Evolutionary conservation across 768 basidiomycete species (phyloP).

Genomic region (Pleurotus giganteus): DNA sequence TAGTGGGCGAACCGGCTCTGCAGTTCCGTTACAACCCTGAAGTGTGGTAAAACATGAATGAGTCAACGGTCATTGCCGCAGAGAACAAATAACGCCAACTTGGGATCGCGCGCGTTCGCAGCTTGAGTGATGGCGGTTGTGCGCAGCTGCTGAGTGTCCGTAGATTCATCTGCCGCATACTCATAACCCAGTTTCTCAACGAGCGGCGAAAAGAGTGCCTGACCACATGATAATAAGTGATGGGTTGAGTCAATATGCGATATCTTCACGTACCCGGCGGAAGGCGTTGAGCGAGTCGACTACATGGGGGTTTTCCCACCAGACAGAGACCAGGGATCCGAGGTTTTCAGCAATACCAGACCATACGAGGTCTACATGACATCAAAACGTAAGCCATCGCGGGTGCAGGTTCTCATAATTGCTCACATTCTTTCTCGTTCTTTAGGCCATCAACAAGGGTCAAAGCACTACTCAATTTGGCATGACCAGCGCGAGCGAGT

Average conservation of each 20-base stretch:
- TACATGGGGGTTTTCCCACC: constrained; percentile 77
- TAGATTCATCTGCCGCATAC: constrained; percentile 59
- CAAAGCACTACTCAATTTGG: constrained; percentile 74
- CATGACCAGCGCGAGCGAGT: constrained; percentile 78
- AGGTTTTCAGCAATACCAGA: constrained; percentile 62
- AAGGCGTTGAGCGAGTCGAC: constrained; percentile 57
- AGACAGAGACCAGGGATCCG: constrained; percentile 52
- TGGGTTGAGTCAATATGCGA: neutral
- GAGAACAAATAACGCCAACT: constrained; percentile 16
- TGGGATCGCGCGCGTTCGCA: constrained; percentile 24
- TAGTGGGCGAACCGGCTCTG: constrained; percentile 68
- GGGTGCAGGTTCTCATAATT: neutral
- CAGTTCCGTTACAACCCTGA: constrained; percentile 75
- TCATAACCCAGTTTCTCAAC: constrained; percentile 80
- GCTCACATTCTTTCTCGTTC: constrained; percentile 76
- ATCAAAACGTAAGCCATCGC: neutral
- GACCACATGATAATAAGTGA: neutral
- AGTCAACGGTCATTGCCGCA: constrained; percentile 3
- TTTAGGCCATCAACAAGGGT: constrained; percentile 67
- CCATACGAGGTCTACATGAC: constrained; percentile 76
- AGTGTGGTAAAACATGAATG: neutral
- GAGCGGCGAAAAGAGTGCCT: constrained; percentile 72
- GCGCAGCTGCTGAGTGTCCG: constrained; percentile 69
- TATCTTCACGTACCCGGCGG: constrained; percentile 45
- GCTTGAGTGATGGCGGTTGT: constrained; percentile 67